These are phyloP conservation scores for Beauveria asiatica DNA, from an alignment of 2,329 filamentous ascomycete genomes.

Conservation along the genomic window DNA sequence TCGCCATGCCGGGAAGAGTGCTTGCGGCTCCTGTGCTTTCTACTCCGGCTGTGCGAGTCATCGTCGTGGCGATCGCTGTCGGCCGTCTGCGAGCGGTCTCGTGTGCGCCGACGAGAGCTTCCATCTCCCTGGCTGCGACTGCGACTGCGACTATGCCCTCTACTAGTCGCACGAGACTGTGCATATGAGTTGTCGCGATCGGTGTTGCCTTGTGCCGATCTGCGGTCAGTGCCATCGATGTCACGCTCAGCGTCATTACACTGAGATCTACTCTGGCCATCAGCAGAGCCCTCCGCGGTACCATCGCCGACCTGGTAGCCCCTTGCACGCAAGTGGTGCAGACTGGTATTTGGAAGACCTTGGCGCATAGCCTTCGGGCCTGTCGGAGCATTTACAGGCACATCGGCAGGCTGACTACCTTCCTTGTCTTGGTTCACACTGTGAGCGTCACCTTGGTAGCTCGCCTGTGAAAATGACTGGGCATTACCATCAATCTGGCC, in stretches of 20 bases:
- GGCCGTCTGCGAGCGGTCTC: slow-evolving; percentile 45
- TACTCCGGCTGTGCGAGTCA: slow-evolving; percentile 36
- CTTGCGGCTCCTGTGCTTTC: slow-evolving; percentile 37
- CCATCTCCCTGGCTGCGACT: slow-evolving; percentile 31
- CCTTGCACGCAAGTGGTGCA: slow-evolving; percentile 53
- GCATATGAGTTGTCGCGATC: slow-evolving; percentile 24
- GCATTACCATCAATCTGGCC: slow-evolving; percentile 1
- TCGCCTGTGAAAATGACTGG: neutral
- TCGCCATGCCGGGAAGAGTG: slow-evolving; percentile 36
- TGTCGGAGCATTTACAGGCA: slow-evolving; percentile 67
- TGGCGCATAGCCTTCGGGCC: slow-evolving; percentile 93
- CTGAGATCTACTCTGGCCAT: slow-evolving; percentile 11
- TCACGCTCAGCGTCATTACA: slow-evolving; percentile 15
- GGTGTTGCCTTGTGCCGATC: slow-evolving; percentile 13
- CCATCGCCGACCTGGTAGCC: slow-evolving; percentile 36
- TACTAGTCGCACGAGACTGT: slow-evolving; percentile 26
- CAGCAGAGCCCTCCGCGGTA: neutral
- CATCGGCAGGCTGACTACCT: slow-evolving; percentile 1
- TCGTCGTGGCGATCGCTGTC: slow-evolving; percentile 40
- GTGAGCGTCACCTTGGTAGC: slow-evolving; percentile 20
- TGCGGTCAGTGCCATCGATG: slow-evolving; percentile 7
- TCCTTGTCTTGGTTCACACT: slow-evolving; percentile 4
- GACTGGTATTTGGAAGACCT: slow-evolving; percentile 73
- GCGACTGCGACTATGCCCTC: slow-evolving; percentile 19
- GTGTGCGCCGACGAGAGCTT: slow-evolving; percentile 41